Base-by-base conservation (phyloP, 441 rosid genomes). In the Euphorbia schlechtendalii region DNA sequence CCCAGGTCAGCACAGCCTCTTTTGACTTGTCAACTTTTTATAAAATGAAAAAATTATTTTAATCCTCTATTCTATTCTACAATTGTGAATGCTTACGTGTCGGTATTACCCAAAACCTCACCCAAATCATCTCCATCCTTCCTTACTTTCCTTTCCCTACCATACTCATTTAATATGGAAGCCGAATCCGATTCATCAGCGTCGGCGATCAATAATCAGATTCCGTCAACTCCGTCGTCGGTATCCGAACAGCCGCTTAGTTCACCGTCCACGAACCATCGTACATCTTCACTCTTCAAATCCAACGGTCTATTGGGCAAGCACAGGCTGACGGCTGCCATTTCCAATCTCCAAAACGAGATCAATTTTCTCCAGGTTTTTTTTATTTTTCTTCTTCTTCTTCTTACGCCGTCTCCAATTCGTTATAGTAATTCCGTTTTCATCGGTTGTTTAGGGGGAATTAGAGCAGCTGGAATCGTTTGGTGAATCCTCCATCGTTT, bases 401-500 rank as follows among this genome's bases (percentile, higher is more conserved):
- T 9, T 1, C 13, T 11, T 12, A 38, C 34, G 0, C 45, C 3
- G 3, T 9, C 45, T 3, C 45, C 45, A 12, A 41, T 40, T 40
- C 8, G 7, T 8, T 41, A n/a, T 38, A 54, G 5, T 54, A 24
- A 22, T 25, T 22, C 5, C 6, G 11, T 51, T 24, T 24, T 22
- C 8, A 3, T 11, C 17, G 3, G 11, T 9, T 18, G 8, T 60
- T 22, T 38, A 73, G 74, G 65, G 66, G 66, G 77, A 76, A 46
- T 55, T 76, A 56, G 67, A 73, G 28, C 70, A 66, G 60, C 72
- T 76, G 12, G 72, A 76, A 22, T 45, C 52, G 17, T 9, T 67
- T 3, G 74, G 76, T 2, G 67, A 70, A 55, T 69, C 74, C 40
- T 73, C 80, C 46, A 43, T 51, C 20, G 77, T 66, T 3, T 73